Conservation (phyloP, 371 early-diverging fungal genomes). For the Mortierella sp. region DNA sequence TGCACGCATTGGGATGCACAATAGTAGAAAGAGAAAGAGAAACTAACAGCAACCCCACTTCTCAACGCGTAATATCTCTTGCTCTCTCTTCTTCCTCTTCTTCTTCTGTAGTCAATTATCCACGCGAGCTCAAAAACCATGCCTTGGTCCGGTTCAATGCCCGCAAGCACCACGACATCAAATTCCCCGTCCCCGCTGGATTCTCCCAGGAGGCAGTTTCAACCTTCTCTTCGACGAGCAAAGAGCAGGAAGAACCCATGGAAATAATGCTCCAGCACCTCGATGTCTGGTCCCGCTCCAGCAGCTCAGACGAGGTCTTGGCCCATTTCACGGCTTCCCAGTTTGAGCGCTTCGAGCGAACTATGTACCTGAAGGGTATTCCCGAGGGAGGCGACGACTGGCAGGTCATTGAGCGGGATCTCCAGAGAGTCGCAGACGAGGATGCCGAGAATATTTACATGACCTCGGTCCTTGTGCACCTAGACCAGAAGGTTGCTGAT, state of each 20-base stretch:
- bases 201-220: constrained; percentile 1
- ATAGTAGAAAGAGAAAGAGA: not conserved
- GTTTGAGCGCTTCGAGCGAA: constrained; percentile 29
- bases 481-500: not conserved
- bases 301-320: constrained; percentile 36
- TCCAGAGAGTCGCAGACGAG: constrained; percentile 33
- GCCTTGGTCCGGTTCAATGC: constrained; percentile 54
- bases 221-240: not conserved
- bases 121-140: constrained; percentile 50
- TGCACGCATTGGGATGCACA: too few species aligned
- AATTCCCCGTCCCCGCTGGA: constrained; percentile 27
- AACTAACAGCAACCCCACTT: not conserved
- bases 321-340: constrained; percentile 47
- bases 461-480: constrained; percentile 17
- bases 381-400: constrained; percentile 37
- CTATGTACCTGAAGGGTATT: constrained; percentile 24
- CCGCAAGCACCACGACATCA: constrained; percentile 41
- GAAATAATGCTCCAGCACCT: constrained; percentile 42
- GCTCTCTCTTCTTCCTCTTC: not conserved
- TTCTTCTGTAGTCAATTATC: constrained; percentile 29
- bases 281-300: constrained; percentile 54
- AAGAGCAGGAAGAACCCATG: constrained; percentile 21
- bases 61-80: not conserved
- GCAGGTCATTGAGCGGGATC: constrained; percentile 46
- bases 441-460: constrained; percentile 42